A percentile compares a stretch with the other conserved stretches of the same genome.
phyloP scores from a whole-genome alignment of 2,329 filamentous ascomycete genomes.

The Fusarium tuaranense region DNA sequence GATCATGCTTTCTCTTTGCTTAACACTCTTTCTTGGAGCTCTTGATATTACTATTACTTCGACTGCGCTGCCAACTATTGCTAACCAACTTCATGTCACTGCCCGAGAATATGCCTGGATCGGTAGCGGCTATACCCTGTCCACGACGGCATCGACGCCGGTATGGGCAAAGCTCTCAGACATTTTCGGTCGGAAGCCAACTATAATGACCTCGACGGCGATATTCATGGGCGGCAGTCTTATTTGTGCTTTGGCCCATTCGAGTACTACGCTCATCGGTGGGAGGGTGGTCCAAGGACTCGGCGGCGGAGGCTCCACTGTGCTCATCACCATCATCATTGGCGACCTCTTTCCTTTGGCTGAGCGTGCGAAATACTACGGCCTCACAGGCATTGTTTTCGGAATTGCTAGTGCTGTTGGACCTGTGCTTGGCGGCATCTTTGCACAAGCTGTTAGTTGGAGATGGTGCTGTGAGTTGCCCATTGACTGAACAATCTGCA shows the following conservation, averaged over 20 bases:
- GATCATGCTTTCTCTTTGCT: slow-evolving; percentile 40
- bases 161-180: slow-evolving; percentile 61
- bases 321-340: slow-evolving; percentile 50
- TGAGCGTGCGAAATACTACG: slow-evolving; percentile 63
- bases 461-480: slow-evolving; percentile 66
- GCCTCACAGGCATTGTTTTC: slow-evolving; percentile 66
- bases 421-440: slow-evolving; percentile 74
- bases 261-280: slow-evolving; percentile 60
- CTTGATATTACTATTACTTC: slow-evolving; percentile 45
- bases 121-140: slow-evolving; percentile 40
- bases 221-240: slow-evolving; percentile 66
- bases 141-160: slow-evolving; percentile 38
- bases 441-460: slow-evolving; percentile 72
- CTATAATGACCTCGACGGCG: slow-evolving; percentile 53
- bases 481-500: too few species aligned
- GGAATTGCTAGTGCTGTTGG: slow-evolving; percentile 74
- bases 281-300: slow-evolving; percentile 48
- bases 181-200: slow-evolving; percentile 62
- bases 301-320: slow-evolving; percentile 37
- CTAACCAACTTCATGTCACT: slow-evolving; percentile 32
- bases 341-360: slow-evolving; percentile 65
- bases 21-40: slow-evolving; percentile 42
- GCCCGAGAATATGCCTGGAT: slow-evolving; percentile 45
- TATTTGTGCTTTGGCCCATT: slow-evolving; percentile 61
- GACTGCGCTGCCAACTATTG: slow-evolving; percentile 46